Percentiles rank a stretch among this genome's conserved stretches.
These are phyloP conservation scores for Penicillium sp. DNA, from an alignment of 2,329 filamentous ascomycete species.

Conservation along the genomic window DNA sequence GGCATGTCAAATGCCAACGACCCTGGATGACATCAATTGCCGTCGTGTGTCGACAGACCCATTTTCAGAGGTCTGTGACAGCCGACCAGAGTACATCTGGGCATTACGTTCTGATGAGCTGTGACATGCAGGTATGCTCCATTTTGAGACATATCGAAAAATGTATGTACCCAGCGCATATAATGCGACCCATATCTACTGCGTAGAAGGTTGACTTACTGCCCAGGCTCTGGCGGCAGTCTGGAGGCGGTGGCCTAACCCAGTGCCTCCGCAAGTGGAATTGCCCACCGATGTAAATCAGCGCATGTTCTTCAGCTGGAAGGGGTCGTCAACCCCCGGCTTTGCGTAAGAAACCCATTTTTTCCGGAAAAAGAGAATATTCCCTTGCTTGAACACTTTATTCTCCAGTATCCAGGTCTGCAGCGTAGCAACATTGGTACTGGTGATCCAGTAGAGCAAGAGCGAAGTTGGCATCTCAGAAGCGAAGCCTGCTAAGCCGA, in stretches of 20 bases:
- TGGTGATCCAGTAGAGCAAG: slow-evolving; percentile 51
- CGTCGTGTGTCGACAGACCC: neutral
- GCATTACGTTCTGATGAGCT: neutral
- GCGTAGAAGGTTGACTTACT: too few species aligned
- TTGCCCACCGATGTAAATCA: slow-evolving; percentile 3
- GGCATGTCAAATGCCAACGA: neutral
- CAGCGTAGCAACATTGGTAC: slow-evolving; percentile 41
- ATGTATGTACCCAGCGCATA: neutral
- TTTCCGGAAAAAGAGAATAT: slow-evolving; percentile 31
- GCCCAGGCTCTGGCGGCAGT: neutral
- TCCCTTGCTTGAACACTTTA: slow-evolving; percentile 37
- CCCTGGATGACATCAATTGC: neutral
- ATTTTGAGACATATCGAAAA: neutral
- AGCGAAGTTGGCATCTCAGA: slow-evolving; percentile 44
- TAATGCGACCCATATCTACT: too few species aligned
- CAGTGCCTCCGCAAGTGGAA: neutral
- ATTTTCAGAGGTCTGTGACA: neutral
- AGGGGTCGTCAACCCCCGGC: slow-evolving; percentile 12
- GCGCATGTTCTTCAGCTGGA: slow-evolving; percentile 13
- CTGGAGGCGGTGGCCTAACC: neutral
- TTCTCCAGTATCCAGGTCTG: slow-evolving; percentile 42
- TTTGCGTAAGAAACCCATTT: slow-evolving; percentile 31
- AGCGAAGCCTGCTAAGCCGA: slow-evolving; percentile 33
- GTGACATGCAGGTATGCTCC: neutral
- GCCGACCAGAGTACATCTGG: neutral